These are phyloP conservation scores for Penicillium argentinense DNA, from an alignment of 495 filamentous ascomycete genomes.

Conservation along the genomic window DNA sequence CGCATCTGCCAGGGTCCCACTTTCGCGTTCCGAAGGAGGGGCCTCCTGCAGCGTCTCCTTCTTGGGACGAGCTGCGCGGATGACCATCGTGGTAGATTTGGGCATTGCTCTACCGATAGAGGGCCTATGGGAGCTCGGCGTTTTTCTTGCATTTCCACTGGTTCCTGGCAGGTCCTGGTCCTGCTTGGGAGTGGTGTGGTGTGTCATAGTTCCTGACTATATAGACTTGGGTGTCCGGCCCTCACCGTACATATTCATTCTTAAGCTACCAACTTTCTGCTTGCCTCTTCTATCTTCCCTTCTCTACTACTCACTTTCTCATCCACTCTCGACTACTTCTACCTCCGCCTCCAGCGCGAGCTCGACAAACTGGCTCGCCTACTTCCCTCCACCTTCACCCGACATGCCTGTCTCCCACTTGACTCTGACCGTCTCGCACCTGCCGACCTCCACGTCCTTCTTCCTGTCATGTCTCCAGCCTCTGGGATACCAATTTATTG, in stretches of 20 bases:
- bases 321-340: conserved; percentile 9
- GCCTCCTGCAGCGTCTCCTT: conserved; percentile 12
- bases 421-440: conserved; percentile 67
- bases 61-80: conserved; percentile 11
- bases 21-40: neutral
- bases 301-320: conserved; percentile 8
- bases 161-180: conserved; percentile 13
- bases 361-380: conserved; percentile 9
- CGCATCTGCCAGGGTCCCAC: conserved; percentile 3
- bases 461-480: conserved; percentile 75
- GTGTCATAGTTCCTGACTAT: conserved; percentile 21
- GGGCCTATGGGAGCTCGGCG: conserved; percentile 1
- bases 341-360: conserved; percentile 27
- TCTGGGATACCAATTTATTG: conserved; percentile 70
- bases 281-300: conserved; percentile 26
- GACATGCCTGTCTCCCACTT: conserved; percentile 60
- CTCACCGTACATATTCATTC: conserved; percentile 26
- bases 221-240: conserved; percentile 11
- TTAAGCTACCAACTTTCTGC: conserved; percentile 21
- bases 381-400: conserved; percentile 13
- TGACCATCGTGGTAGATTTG: conserved; percentile 6
- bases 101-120: neutral
- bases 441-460: conserved; percentile 76
- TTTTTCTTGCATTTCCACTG: conserved; percentile 14
- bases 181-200: conserved; percentile 6